Evolutionary conservation across 805 yeast genomes (phyloP).

Genomic region (Sugiyamaella boreocaroliniensis): DNA sequence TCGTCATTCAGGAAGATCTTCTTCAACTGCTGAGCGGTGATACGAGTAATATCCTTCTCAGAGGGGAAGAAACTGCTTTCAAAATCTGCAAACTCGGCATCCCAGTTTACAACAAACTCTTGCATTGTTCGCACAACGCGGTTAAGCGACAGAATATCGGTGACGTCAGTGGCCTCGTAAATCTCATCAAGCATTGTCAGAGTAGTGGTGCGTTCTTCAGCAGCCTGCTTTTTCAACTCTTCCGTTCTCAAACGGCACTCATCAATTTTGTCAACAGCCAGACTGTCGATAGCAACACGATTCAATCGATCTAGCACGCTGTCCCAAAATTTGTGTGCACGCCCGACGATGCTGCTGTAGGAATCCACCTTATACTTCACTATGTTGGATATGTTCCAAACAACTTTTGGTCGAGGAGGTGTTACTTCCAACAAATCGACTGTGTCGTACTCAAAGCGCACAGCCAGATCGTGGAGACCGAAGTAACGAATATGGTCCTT

Average conservation of each 20-base stretch:
- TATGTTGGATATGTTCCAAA: constrained; percentile 67
- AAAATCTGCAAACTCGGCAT: constrained; percentile 70
- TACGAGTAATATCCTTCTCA: constrained; percentile 84
- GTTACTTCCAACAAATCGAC: constrained; percentile 74
- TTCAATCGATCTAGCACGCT: constrained; percentile 64
- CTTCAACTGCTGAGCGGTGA: constrained; percentile 80
- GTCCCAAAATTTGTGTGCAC: constrained; percentile 56
- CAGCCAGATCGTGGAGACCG: constrained; percentile 70
- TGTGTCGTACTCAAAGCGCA: constrained; percentile 67
- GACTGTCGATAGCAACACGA: constrained; percentile 72
- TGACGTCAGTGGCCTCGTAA: constrained; percentile 49
- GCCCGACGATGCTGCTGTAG: constrained; percentile 45
- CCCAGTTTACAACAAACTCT: constrained; percentile 82
- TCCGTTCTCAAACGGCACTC: constrained; percentile 57
- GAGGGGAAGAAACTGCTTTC: constrained; percentile 77
- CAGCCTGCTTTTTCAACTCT: constrained; percentile 49
- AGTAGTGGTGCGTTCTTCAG: constrained; percentile 45
- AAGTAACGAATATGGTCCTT: constrained; percentile 79
- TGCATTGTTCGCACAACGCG: constrained; percentile 64
- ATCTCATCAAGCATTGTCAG: constrained; percentile 42
- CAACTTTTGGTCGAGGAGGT: constrained; percentile 64
- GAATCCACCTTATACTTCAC: constrained; percentile 61
- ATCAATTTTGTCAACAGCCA: constrained; percentile 62
- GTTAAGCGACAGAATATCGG: constrained; percentile 67
- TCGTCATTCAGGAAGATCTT: constrained; percentile 57